Evolutionary conservation across 805 yeast species (phyloP).

Genomic region (Sugiyamaella marilandica): DNA sequence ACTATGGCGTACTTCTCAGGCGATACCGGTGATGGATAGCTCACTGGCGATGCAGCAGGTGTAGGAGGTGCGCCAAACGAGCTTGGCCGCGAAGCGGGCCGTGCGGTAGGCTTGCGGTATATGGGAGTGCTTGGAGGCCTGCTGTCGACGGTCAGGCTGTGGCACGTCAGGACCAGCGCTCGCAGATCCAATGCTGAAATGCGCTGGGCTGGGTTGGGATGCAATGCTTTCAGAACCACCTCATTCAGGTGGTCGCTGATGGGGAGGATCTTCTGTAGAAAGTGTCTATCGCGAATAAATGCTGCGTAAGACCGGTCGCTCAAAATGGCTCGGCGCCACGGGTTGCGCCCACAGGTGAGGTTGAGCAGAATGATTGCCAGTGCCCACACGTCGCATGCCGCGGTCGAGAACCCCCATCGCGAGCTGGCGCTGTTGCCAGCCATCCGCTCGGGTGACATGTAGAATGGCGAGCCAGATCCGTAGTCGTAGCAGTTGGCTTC

Average conservation of each 20-base stretch:
- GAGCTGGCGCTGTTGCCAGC: constrained; percentile 27
- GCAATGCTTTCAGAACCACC: constrained; percentile 16
- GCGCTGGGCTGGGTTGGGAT: constrained; percentile 12
- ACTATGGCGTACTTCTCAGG: too few species aligned
- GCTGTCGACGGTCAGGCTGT: not conserved
- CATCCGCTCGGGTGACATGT: constrained; percentile 81
- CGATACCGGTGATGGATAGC: not conserved
- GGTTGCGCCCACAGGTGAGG: constrained; percentile 76
- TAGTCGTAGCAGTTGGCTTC: constrained; percentile 59
- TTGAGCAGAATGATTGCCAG: constrained; percentile 76
- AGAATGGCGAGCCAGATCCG: constrained; percentile 82
- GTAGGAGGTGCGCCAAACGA: constrained; percentile 3
- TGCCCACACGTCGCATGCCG: constrained; percentile 84
- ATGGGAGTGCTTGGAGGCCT: not conserved
- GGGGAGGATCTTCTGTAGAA: constrained; percentile 66
- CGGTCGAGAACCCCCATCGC: constrained; percentile 48
- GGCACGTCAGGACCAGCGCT: constrained; percentile 10
- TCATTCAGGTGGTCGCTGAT: constrained; percentile 56
- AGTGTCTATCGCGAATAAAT: constrained; percentile 50
- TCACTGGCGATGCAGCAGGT: constrained; percentile 5
- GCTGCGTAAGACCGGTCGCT: constrained; percentile 62
- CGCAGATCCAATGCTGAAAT: constrained; percentile 13
- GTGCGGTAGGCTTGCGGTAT: too few species aligned
- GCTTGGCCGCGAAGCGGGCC: not conserved
- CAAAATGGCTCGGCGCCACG: constrained; percentile 79